phyloP scores from a whole-genome alignment of 805 yeast genomes.

The Hanseniaspora guilliermondii region DNA sequence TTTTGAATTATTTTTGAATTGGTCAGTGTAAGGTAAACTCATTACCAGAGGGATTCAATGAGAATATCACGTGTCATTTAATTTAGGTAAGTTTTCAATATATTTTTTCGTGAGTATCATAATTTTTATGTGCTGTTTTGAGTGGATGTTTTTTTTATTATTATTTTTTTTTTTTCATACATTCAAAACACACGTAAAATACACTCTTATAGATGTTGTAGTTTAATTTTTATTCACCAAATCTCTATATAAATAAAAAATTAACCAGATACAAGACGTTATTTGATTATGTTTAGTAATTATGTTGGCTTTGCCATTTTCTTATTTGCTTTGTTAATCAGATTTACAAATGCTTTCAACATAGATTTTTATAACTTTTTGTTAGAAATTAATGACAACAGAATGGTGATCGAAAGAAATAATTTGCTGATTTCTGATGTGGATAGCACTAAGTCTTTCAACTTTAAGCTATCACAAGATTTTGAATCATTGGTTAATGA shows the following conservation, averaged over 20 bases:
- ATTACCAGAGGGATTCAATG: no score
- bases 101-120: no score
- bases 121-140: no score
- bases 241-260: no score
- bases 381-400: constrained; percentile 9
- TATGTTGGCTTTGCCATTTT: neutral
- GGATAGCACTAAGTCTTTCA: neutral
- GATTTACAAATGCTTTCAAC: neutral
- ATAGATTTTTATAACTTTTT: constrained; percentile 7
- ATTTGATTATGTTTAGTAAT: neutral
- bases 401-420: constrained; percentile 12
- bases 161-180: neutral
- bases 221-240: no score
- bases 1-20: neutral
- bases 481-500: neutral
- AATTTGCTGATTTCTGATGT: constrained; percentile 1
- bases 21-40: no score
- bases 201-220: no score
- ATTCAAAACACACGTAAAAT: no score
- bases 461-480: constrained; percentile 4
- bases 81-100: no score
- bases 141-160: no score
- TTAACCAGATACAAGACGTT: neutral
- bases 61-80: no score
- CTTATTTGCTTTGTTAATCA: neutral